phyloP scores from a whole-genome alignment of 2,329 filamentous ascomycete species.

The Monosporascus sp. region DNA sequence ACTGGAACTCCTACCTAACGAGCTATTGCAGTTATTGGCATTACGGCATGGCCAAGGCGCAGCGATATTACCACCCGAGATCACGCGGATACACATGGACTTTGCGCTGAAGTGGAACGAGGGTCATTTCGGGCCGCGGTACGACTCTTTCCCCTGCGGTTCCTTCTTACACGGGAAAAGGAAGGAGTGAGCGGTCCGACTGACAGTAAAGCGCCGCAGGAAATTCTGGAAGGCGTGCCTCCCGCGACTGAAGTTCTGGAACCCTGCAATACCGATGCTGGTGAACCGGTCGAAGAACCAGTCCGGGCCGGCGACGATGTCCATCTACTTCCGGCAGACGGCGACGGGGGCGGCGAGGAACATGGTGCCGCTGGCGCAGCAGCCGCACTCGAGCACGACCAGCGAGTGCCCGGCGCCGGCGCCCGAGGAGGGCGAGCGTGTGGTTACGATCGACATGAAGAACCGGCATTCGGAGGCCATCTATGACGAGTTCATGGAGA shows the following conservation, averaged over 20 bases:
- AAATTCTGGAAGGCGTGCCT: constrained; percentile 86
- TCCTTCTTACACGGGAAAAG: no score
- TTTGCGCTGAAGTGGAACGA: constrained; percentile 58
- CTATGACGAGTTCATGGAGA: constrained; percentile 54
- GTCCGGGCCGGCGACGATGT: constrained; percentile 54
- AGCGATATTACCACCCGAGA: constrained; percentile 69
- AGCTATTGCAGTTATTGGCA: constrained; percentile 18
- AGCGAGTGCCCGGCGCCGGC: constrained; percentile 45
- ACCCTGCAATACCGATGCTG: constrained; percentile 78
- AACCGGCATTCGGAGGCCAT: constrained; percentile 57
- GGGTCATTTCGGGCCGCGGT: constrained; percentile 73
- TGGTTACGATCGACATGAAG: constrained; percentile 60
- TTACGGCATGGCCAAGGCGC: constrained; percentile 80
- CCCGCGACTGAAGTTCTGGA: constrained; percentile 88
- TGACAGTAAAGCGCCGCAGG: constrained; percentile 38
- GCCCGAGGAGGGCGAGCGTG: constrained; percentile 44
- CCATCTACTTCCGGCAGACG: constrained; percentile 55
- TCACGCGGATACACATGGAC: constrained; percentile 70
- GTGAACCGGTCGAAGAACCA: constrained; percentile 64
- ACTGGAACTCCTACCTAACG: background rate
- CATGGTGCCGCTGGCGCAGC: constrained; percentile 28
- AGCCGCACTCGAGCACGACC: constrained; percentile 42
- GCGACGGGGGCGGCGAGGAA: constrained; percentile 17
- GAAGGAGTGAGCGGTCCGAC: constrained; percentile 44
- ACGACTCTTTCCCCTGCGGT: constrained; percentile 19